Base-by-base conservation (phyloP, 352 stramenopile genomes). In the Phytophthora multivora region DNA sequence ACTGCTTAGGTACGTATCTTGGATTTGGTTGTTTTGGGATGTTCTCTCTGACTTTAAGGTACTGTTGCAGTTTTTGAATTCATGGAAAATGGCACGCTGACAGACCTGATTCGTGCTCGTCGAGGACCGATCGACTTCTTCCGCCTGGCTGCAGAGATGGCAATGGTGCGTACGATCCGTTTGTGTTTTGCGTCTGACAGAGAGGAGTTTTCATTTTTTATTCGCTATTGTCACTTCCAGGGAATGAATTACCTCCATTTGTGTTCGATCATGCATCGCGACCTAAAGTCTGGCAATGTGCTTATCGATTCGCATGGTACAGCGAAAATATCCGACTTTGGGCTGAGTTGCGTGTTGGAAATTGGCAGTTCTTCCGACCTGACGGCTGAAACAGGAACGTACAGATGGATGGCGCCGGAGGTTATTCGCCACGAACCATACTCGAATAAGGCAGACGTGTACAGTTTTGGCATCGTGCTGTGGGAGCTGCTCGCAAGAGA, bases 271-370 rank as follows among this genome's bases (percentile, higher is more conserved):
- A 91, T 98, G 73, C 96, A 98, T 70, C 89, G 96, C 48, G 96
- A 98, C 77, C 75, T 98, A 31, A 98, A 98, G 75, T 97, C 96
- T n/a, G 92, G 96, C 19, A 98, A 98, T 72, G 82, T 98, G 31
- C 67, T 96, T 13, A 77, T 97, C 16, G 86, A 95, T 67, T 79
- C 74, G 3, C 84, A 94, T 45, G 80, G 80, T 33, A 92, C 82
- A 4, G 84, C 89, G 46, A 96, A 97, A 61, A 94, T 96, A 41
- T 95, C 87, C 10, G 89, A 96, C 59, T 96, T 96, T 72, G 86
- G 87, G 2, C 66, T 96, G 40, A 95, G 87, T 28, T 94, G 86
- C 35, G 83, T 93, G 46, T 72, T 95, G 12, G 85, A 95, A 46
- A 90, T 93, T 18, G 83, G 80, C 12, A 81, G 73, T 30, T 90